Evolutionary conservation across 2,329 filamentous ascomycete species (phyloP), one percentile per base, ranked within the genome.

Genomic region (Stachybotrys chartarum): DNA sequence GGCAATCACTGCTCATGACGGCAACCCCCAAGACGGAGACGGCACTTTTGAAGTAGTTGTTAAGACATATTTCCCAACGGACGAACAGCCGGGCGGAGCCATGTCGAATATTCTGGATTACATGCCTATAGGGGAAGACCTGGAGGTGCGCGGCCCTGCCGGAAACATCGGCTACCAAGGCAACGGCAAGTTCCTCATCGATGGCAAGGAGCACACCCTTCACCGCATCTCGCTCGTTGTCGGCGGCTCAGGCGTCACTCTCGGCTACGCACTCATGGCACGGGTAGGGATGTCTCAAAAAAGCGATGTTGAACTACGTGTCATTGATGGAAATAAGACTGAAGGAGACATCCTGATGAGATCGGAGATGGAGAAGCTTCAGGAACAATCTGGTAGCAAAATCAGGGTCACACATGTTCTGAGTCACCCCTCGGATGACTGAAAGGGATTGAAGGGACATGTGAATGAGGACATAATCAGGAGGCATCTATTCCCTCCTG

Each of bases 41-140:
- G 74, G 74, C 5, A 77, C 72, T 1, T 80, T 80, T 59, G 70
- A 80, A 17, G 68, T 80, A 2, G 72, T 74, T 0, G 70, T 80
- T 44, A 80, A 82, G 59, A 80, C 77, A 0, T 81, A 82, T 61
- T 78, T 76, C 55, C 77, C 78, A 0, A 71, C 67, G 44, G 58
- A 67, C 1, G 65, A 67, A 2, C 75, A 80, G 58, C 78, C 78
- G 1, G 78, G 79, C 14, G 78, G 79, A n/a, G 78, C 78, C 10
- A 72, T 82, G 66, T 75, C 70, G 47, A 80, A 80, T 56, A 75
- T 81, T 52, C 72, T 82, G 3, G 76, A 81, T 63, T 76, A 70
- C 60, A 72, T 82, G 54, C 72, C 72, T 0, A 59, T 76, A 1
- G 74, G 76, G 17, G 75, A 79, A 59, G 71, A 77, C 55, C 67